Evolutionary conservation across 805 yeast species (phyloP), one percentile per base, ranked within the genome.

Genomic region (Phaffomyces thermotolerans): DNA sequence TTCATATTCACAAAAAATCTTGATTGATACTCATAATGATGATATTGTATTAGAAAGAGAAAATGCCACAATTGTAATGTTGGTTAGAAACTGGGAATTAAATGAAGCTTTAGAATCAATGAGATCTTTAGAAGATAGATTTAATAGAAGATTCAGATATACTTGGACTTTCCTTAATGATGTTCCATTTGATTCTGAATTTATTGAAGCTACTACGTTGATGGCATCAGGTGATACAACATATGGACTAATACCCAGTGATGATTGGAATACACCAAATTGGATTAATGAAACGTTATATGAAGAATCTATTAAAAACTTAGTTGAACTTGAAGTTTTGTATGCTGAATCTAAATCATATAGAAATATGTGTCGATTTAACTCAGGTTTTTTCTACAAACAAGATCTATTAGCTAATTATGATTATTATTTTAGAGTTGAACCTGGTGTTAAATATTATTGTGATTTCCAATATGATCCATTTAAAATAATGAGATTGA

Each of bases 281-380:
- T 75, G 76, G 67, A 81, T 91, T 49, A 82, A 91, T 59, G 63
- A 71, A 49, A 75, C 76, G 6, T 67, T 53, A 34, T 74, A 78
- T 57, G 68, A 75, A 20, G 68, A 71, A 48, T 63, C 71, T 29
- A 53, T 81, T 46, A 60, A 65, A 14, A 59, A 73, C 1, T 65
- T 74, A 68, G 63, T 56, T 13, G 67, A 68, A 14, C 60, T 69
- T 10, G 69, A 72, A 3, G 76, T 84, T 8, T 63, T 83, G 1
- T 84, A 84, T 58, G 91, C 88, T 1, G 73, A 66, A 27, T 76
- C 84, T 1, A 61, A 67, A 50, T 78, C 87, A 1, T 84, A 84
- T 57, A 76, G 97, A 59, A 90, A 91, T 63, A 93, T 93, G 98
- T 93, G 98, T 63, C 75, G 96, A 33, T 91, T 84, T 68, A 91